phyloP scores from a whole-genome alignment of 2,329 filamentous ascomycete species.

The Tolypocladium amazonense region DNA sequence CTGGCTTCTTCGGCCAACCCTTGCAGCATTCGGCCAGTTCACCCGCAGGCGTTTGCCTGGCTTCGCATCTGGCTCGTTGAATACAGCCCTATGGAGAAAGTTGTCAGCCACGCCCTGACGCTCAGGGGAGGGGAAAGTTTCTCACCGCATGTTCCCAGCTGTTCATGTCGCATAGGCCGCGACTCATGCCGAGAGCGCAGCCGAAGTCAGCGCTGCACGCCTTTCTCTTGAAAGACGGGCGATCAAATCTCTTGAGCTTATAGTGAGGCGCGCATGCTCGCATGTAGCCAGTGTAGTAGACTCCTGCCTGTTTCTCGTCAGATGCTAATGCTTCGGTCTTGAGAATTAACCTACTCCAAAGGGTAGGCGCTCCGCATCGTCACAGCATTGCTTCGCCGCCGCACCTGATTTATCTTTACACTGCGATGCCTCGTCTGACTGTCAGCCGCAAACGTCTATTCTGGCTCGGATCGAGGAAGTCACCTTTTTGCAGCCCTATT shows the following conservation, averaged over 20 bases:
- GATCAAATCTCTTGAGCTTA: background rate
- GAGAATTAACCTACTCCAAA: background rate
- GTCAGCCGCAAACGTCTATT: background rate
- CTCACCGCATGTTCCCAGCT: background rate
- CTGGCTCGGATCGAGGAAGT: background rate
- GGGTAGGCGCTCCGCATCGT: background rate
- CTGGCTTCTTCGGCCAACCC: background rate
- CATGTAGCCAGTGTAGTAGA: background rate
- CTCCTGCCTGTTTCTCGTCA: background rate
- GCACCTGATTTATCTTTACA: background rate
- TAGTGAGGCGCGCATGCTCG: background rate
- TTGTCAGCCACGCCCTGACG: background rate
- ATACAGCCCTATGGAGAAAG: background rate
- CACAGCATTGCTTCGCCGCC: background rate
- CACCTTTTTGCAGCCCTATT: background rate
- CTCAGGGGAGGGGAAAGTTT: background rate
- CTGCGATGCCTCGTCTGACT: background rate
- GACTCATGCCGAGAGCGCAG: background rate
- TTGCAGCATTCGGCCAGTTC: background rate
- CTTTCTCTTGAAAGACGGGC: background rate
- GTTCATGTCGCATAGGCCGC: background rate
- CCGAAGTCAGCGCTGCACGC: background rate
- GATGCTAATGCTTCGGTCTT: background rate
- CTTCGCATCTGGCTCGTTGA: background rate
- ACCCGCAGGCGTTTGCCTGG: background rate